phyloP scores from a whole-genome alignment of 176 grass and related monocot species.

The Tillandsia fasciculata region DNA sequence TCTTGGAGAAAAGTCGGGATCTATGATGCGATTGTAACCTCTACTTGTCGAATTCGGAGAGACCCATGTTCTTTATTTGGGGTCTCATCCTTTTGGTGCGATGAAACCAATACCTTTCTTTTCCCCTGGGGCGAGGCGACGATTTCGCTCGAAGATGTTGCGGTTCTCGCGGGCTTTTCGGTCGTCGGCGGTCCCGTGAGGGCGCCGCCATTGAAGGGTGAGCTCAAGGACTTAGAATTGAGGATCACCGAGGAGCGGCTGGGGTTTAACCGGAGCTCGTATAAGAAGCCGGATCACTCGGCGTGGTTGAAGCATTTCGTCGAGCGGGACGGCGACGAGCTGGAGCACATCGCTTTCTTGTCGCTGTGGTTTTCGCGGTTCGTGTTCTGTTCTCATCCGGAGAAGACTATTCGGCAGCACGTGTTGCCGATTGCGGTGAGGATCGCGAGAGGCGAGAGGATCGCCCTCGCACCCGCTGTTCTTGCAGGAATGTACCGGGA shows the following conservation, averaged over 20 bases:
- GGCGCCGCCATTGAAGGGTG: conserved; percentile 34
- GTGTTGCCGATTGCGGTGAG: conserved; percentile 70
- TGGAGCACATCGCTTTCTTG: conserved; percentile 81
- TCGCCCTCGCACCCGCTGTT: conserved; percentile 58
- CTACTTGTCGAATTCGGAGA: conserved; percentile 52
- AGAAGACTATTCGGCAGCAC: conserved; percentile 65
- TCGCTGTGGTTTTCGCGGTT: conserved; percentile 80
- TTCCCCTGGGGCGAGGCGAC: conserved; percentile 95
- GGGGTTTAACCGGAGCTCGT: conserved; percentile 64
- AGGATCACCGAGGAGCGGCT: conserved; percentile 55
- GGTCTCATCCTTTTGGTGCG: conserved; percentile 59
- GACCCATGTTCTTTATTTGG: conserved; percentile 39
- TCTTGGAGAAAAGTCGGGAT: conserved; percentile 64
- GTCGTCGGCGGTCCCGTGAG: conserved; percentile 39
- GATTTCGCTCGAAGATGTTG: conserved; percentile 54
- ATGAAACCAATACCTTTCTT: conserved; percentile 48
- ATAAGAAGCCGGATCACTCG: conserved; percentile 91
- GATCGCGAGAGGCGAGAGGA: conserved; percentile 46
- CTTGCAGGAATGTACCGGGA: conserved; percentile 71
- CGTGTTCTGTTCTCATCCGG: conserved; percentile 62
- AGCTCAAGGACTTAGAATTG: conserved; percentile 45
- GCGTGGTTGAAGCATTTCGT: conserved; percentile 86
- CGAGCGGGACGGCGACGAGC: conserved; percentile 22
- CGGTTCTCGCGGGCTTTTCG: conserved; percentile 47
- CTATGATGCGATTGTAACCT: conserved; percentile 47